Conservation (phyloP, 1,284 basidiomycete species). For the Tilletiopsis washingtonensis region DNA sequence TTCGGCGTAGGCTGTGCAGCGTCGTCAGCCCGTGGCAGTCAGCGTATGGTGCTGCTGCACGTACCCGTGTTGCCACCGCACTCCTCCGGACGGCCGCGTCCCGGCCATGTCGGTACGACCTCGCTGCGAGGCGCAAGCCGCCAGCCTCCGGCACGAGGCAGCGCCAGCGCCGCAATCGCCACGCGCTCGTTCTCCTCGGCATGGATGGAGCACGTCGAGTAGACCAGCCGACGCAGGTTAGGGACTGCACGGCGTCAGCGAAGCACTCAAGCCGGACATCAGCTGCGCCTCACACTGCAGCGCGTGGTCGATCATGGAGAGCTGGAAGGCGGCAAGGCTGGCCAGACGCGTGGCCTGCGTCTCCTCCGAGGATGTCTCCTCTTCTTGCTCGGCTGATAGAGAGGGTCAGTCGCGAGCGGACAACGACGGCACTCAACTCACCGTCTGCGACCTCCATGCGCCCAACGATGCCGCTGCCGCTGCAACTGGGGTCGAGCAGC, state of each 20-base stretch:
- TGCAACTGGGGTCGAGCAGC: constrained; percentile 25
- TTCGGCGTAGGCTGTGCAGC: neutral
- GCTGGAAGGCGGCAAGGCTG: constrained; percentile 53
- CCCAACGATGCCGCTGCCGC: constrained; percentile 18
- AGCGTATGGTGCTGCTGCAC: no score
- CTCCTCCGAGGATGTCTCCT: neutral
- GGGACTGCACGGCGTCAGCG: constrained; percentile 55
- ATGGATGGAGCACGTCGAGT: constrained; percentile 92
- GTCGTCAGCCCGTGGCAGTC: no score
- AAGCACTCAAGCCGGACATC: neutral
- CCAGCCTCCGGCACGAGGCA: constrained; percentile 22
- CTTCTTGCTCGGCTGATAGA: neutral
- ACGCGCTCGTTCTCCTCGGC: constrained; percentile 82
- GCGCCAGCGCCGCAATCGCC: constrained; percentile 52
- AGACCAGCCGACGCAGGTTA: constrained; percentile 65
- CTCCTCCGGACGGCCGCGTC: constrained; percentile 17
- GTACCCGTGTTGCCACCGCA: constrained; percentile 41
- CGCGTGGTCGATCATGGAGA: constrained; percentile 87
- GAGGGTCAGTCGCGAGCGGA: no score
- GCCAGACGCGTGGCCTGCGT: constrained; percentile 5
- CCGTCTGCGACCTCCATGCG: no score
- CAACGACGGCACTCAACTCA: no score
- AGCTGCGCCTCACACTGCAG: constrained; percentile 64
- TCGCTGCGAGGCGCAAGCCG: constrained; percentile 16
- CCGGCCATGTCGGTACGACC: constrained; percentile 32